These are phyloP conservation scores for Grifola frondosa DNA, from an alignment of 1,284 basidiomycete genomes.

Conservation along the genomic window DNA sequence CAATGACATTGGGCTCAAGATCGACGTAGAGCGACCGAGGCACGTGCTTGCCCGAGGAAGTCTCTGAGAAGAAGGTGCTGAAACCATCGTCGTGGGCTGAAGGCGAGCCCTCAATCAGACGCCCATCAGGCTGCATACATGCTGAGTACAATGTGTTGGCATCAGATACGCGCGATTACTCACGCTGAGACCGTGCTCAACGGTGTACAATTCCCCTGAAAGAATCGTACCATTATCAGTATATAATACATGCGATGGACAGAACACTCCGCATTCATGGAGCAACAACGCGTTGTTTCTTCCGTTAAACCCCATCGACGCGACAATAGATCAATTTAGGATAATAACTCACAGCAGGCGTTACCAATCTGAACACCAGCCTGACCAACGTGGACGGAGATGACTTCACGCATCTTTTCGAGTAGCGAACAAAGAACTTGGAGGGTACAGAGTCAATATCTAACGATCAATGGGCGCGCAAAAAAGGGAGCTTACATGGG, in stretches of 20 bases:
- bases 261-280: background rate
- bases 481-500: slow-evolving; percentile 25
- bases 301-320: slow-evolving; percentile 2
- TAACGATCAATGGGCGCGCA: slow-evolving; percentile 8
- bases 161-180: slow-evolving; percentile 34
- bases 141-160: slow-evolving; percentile 13
- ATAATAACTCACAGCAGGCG: slow-evolving; percentile 77
- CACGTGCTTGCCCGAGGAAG: slow-evolving; percentile 94
- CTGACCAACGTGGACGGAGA: slow-evolving; percentile 93
- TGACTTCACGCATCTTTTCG: slow-evolving; percentile 81
- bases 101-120: slow-evolving; percentile 74
- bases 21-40: slow-evolving; percentile 98
- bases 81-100: slow-evolving; percentile 88
- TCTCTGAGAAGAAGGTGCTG: slow-evolving; percentile 95
- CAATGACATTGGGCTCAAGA: slow-evolving; percentile 96
- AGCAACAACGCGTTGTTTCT: slow-evolving; percentile 31
- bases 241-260: too few species aligned
- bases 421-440: slow-evolving; percentile 24
- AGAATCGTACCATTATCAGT: slow-evolving; percentile 16
- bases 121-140: slow-evolving; percentile 79
- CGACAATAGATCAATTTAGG: slow-evolving; percentile 13
- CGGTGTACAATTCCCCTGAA: slow-evolving; percentile 82
- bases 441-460: slow-evolving; percentile 1
- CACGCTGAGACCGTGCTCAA: slow-evolving; percentile 96
- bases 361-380: slow-evolving; percentile 97